A percentile compares a stretch with the other conserved stretches of the same genome.
Evolutionary conservation across 257 asterid genomes (phyloP).

Genomic region (Nicotiana otophora): DNA sequence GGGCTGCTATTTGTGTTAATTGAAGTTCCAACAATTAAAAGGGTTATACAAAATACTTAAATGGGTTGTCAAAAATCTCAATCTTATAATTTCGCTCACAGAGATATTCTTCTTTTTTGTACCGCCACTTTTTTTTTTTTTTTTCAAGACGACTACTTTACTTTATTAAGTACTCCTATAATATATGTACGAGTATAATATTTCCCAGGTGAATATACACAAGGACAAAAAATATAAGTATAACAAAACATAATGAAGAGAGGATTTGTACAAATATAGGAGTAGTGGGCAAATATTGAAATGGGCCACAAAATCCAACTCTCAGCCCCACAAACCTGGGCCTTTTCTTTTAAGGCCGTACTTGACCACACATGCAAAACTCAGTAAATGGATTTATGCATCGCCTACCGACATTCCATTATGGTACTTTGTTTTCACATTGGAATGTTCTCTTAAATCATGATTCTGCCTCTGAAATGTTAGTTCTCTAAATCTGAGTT

Average conservation of each 20-base stretch:
- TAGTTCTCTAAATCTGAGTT: not conserved
- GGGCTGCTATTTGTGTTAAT: too few relatives aligned
- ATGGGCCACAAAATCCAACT: conserved; percentile 11
- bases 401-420: conserved; percentile 10
- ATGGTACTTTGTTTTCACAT: conserved; percentile 5
- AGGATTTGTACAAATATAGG: not conserved
- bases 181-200: not conserved
- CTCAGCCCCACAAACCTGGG: not conserved
- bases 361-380: not conserved
- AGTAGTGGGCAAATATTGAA: not conserved
- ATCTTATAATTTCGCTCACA: not conserved
- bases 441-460: not conserved
- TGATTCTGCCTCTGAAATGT: not conserved
- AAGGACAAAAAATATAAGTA: not conserved
- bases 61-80: not conserved
- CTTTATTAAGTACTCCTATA: too few relatives aligned
- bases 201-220: not conserved
- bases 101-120: not conserved
- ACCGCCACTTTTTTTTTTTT: not conserved
- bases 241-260: not conserved
- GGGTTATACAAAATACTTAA: not conserved
- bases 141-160: not conserved
- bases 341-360: not conserved
- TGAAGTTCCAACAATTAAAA: not conserved
- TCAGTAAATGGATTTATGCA: not conserved